Evolutionary conservation across 306 rosid species (phyloP), one percentile per base, ranked within the genome.

Genomic region (Vigna reflexopilosa): DNA sequence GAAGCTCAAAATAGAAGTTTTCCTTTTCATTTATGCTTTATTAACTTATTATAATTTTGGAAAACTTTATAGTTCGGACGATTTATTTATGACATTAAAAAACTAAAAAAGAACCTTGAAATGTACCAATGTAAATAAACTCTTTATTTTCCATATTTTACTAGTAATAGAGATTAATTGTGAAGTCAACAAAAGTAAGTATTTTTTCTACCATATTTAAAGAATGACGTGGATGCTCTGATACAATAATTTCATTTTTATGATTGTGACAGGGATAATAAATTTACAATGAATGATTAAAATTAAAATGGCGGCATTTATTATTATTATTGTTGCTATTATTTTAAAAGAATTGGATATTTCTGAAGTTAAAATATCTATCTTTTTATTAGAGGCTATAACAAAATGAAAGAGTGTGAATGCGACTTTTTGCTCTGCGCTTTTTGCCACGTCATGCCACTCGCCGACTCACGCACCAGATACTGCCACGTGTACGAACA

Each of bases 371-470:
- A 56, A 77, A 82, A 82, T 82, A 82, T 82, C 81, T 76, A 42
- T 42, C 13, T 9, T 2, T 42, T 9, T 42, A 40, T 40, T 40
- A 40, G 45, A 40, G 45, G 44, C 44, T 38, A 9, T 7, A 6
- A 6, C 9, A 2, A 52, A 6, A 52, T 2, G 34, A 30, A 30
- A 34, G 28, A 26, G 52, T 3, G 52, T 3, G 76, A 69, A 36
- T 54, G 51, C 19, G 67, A 49, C 72, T 45, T 5, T 30, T 48
- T 9, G 12, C 38, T 19, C 19, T 79, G 77, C 82, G n/a, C 84
- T 79, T 82, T 82, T 79, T 0, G 73, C 84, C 82, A 82, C 82
- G 84, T 85, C 88, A 78, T 56, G 3, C 67, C 83, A 82, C 86
- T 70, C 1, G 54, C 88, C 88, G 86, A 69, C 86, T 28, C 45